Evolutionary conservation across 768 basidiomycete genomes (phyloP), one percentile per base, ranked within the genome.

Genomic region (Podaxis pistillaris): DNA sequence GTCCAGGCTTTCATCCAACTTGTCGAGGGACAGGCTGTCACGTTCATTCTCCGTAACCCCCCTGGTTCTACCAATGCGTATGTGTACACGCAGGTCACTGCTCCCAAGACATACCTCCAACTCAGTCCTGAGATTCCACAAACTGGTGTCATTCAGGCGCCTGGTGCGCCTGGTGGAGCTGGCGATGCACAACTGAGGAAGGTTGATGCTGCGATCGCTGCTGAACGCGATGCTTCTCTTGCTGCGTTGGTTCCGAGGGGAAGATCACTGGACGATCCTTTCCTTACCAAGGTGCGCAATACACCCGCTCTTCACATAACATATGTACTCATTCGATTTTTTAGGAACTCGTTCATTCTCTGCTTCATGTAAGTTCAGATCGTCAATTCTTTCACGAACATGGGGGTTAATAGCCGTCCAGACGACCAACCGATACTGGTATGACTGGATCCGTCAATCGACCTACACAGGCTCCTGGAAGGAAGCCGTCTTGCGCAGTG

Each of bases 391-490:
- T 15, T 60, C 52, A 19, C 26, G 26, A 40, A 2, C 33, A 13
- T 41, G 44, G 12, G 15, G 53, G 52, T 12, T 19, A 26, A 17
- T 44, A 9, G 9, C 28, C 41, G 2, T 51, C 58, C 12, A 77
- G 85, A 82, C 85, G 4, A 97, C 96, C 3, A 87, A 87, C 65
- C 74, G 74, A 26, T 97, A 91, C 72, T 98, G 95, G 95, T 87
- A 86, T 64, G 77, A 84, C 22, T 98, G 96, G 96, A 89, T 97
- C 67, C 81, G 85, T n/a, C 83, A 85, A 66, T 93, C 91, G 37
- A 94, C 90, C 0, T 99, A 99, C 74, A 83, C 83, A 13, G 97
- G 96, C 0, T 85, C 93, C 15, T 99, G 97, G 97, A 90, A 96
- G 68, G 97, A 99, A 73, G 88, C 91, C 1, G 95, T 98, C 4